phyloP scores from a whole-genome alignment of 495 filamentous ascomycete genomes.

The Podospora tetraspora region DNA sequence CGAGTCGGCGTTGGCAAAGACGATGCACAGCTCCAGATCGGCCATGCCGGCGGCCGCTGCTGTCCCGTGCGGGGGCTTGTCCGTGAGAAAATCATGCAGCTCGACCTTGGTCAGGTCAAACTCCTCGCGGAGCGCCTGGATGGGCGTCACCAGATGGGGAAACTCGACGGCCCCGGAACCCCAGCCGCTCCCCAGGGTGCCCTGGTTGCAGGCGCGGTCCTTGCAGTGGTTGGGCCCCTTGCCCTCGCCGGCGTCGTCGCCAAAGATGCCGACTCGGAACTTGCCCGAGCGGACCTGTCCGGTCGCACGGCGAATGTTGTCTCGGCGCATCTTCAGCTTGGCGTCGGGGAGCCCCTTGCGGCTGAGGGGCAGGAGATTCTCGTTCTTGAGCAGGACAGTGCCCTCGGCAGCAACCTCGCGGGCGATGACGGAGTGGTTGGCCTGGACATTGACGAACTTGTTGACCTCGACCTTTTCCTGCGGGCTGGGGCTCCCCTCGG shows the following conservation, averaged over 20 bases:
- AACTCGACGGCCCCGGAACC: constrained; percentile 86
- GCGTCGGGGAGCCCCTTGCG: constrained; percentile 43
- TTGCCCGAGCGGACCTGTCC: constrained; percentile 31
- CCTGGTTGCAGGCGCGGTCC: constrained; percentile 65
- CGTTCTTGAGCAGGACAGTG: constrained; percentile 80
- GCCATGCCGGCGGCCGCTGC: constrained; percentile 27
- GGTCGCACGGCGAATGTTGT: constrained; percentile 16
- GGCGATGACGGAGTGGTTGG: constrained; percentile 64
- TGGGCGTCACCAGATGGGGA: constrained; percentile 70
- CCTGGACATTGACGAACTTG: constrained; percentile 65
- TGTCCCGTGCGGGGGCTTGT: constrained; percentile 34
- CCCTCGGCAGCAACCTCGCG: constrained; percentile 76
- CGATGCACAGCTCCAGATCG: constrained; percentile 61
- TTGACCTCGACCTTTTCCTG: constrained; percentile 63
- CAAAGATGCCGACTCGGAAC: constrained; percentile 69
- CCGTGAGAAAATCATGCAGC: constrained; percentile 55
- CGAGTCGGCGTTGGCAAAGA: constrained; percentile 59
- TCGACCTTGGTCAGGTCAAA: constrained; percentile 58
- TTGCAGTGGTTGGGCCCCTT: constrained; percentile 68
- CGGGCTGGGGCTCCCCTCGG: constrained; percentile 55
- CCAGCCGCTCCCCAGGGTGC: constrained; percentile 83
- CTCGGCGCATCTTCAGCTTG: constrained; percentile 25
- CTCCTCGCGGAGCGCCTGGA: constrained; percentile 56
- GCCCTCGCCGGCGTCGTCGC: constrained; percentile 72
- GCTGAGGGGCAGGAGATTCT: constrained; percentile 57